phyloP scores from a whole-genome alignment of 2,329 filamentous ascomycete species.

The Neofusicoccum ribis region DNA sequence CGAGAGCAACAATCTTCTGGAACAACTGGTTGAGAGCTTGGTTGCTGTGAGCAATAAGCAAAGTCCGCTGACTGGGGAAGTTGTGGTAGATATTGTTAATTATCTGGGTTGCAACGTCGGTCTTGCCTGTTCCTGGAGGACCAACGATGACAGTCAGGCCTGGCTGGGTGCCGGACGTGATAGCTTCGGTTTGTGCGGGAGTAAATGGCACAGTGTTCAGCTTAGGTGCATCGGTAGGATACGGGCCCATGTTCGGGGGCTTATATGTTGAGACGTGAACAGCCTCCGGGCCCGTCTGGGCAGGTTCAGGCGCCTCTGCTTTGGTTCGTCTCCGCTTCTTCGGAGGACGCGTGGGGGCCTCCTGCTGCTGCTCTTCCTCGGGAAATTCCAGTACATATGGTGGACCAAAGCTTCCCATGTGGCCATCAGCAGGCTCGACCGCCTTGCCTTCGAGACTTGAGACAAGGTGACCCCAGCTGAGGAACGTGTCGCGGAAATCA shows the following conservation, averaged over 20 bases:
- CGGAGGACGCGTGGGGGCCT: conserved; percentile 50
- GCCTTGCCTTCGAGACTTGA: conserved; percentile 87
- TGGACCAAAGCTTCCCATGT: conserved; percentile 73
- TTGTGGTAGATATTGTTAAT: conserved; percentile 99
- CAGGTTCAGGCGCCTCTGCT: conserved; percentile 39
- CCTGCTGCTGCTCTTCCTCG: conserved; percentile 27
- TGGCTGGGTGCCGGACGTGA: conserved; percentile 89
- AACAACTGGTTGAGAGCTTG: conserved; percentile 97
- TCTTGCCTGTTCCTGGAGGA: conserved; percentile 95
- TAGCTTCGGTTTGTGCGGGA: conserved; percentile 85
- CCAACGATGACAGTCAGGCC: conserved; percentile 93
- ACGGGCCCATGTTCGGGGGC: conserved; percentile 84
- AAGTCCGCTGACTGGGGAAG: conserved; percentile 86
- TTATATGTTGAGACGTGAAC: conserved; percentile 88
- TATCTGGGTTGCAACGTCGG: conserved; percentile 97
- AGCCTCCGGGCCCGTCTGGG: conserved; percentile 63
- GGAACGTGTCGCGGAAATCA: conserved; percentile 91
- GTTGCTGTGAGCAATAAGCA: conserved; percentile 95
- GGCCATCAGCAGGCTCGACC: conserved; percentile 74
- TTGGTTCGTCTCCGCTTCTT: conserved; percentile 56
- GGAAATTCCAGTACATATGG: conserved; percentile 79
- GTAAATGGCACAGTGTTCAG: conserved; percentile 86
- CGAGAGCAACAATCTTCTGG: conserved; percentile 92
- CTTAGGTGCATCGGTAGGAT: conserved; percentile 79
- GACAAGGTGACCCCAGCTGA: conserved; percentile 92